Conservation (phyloP, 2,329 filamentous ascomycete genomes). For the Apiospora kogelbergensis region DNA sequence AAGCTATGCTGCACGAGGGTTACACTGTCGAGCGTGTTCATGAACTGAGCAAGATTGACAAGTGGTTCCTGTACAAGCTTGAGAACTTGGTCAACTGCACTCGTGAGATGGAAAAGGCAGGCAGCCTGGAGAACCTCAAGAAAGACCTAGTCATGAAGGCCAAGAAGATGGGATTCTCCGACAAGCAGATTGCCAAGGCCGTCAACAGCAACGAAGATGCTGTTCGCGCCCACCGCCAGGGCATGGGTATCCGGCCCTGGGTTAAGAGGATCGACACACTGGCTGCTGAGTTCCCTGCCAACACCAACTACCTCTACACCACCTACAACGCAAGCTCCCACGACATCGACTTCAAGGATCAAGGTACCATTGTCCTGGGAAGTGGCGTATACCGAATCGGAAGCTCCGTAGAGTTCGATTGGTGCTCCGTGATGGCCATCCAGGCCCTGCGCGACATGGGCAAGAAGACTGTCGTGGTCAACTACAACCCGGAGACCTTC, state of each 20-base stretch:
- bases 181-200: constrained; percentile 87
- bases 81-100: constrained; percentile 95
- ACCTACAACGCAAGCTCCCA: constrained; percentile 96
- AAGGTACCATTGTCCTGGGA: constrained; percentile 85
- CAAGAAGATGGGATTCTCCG: constrained; percentile 97
- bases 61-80: constrained; percentile 98
- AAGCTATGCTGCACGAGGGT: constrained; percentile 96
- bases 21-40: constrained; percentile 92
- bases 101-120: constrained; percentile 79
- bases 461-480: constrained; percentile 98
- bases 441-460: constrained; percentile 81
- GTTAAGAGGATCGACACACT: constrained; percentile 99
- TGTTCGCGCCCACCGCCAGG: constrained; percentile 79
- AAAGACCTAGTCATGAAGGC: constrained; percentile 86
- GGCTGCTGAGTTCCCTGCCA: constrained; percentile 91
- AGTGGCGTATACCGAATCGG: constrained; percentile 97
- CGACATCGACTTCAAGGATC: constrained; percentile 91
- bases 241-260: constrained; percentile 88
- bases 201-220: constrained; percentile 86
- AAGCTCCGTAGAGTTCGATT: constrained; percentile 97
- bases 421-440: constrained; percentile 92
- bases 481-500: constrained; percentile 82
- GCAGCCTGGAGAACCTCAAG: constrained; percentile 80
- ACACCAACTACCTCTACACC: constrained; percentile 95
- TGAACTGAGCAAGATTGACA: constrained; percentile 96